These are phyloP conservation scores for Diplocarpon mali DNA, from an alignment of 2,329 filamentous ascomycete genomes.

Conservation along the genomic window DNA sequence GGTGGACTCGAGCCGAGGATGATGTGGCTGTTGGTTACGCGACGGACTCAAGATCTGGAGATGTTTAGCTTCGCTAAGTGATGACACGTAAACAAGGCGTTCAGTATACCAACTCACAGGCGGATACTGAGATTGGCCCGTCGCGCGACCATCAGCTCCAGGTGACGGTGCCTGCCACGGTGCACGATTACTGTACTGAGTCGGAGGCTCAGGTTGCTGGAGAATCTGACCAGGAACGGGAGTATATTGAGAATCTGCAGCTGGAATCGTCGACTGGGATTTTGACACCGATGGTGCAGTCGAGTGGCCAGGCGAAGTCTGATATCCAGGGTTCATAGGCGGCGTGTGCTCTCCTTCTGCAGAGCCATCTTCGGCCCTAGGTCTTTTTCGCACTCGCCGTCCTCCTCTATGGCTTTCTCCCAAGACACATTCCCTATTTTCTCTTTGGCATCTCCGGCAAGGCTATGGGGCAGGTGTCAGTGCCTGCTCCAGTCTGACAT, in stretches of 20 bases:
- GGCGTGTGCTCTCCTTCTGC: neutral
- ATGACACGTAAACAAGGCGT: neutral
- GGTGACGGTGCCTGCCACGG: conserved; percentile 15
- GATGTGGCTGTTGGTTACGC: conserved; percentile 12
- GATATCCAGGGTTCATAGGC: neutral
- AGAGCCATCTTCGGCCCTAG: conserved; percentile 17
- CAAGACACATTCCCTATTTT: conserved; percentile 24
- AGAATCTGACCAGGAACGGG: conserved; percentile 7
- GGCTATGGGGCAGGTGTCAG: conserved; percentile 16
- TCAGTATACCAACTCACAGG: conserved; percentile 9
- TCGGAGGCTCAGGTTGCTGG: conserved; percentile 9
- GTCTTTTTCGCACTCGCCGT: conserved; percentile 25
- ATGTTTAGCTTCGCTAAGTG: conserved; percentile 1
- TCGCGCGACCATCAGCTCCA: conserved; percentile 13
- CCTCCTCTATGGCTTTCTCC: conserved; percentile 27
- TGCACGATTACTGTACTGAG: conserved; percentile 13
- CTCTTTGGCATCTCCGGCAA: conserved; percentile 26
- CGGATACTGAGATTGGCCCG: conserved; percentile 16
- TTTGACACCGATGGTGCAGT: neutral
- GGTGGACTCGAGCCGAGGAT: conserved; percentile 11
- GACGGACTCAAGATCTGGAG: conserved; percentile 13
- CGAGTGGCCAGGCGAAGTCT: neutral
- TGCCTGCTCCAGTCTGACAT: neutral
- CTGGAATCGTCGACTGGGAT: neutral
- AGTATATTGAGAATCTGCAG: conserved; percentile 5